Percentiles rank a stretch among this genome's conserved stretches.
Conservation (phyloP, 2,329 filamentous ascomycete species). For the Colletotrichum brevisporum region DNA sequence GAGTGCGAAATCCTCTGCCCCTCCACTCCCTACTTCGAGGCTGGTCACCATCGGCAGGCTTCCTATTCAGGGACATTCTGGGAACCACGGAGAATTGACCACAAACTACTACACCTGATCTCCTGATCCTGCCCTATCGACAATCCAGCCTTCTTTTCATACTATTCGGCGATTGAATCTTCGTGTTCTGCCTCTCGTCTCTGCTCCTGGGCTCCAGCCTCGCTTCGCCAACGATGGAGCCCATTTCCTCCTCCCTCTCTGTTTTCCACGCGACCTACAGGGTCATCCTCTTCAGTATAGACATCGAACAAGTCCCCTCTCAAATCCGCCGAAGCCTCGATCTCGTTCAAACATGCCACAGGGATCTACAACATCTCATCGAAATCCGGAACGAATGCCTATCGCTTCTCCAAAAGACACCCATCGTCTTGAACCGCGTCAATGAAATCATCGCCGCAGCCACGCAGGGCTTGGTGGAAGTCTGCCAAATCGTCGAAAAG, state of each 20-base stretch:
- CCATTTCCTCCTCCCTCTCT: slow-evolving; percentile 5
- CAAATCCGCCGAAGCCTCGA: slow-evolving; percentile 49
- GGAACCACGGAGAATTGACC: too few relatives aligned
- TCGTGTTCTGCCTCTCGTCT: too few relatives aligned
- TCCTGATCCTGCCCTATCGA: too few relatives aligned
- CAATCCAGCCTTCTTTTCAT: neutral
- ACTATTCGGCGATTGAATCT: too few relatives aligned
- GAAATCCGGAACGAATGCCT: slow-evolving; percentile 48
- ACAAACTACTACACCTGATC: too few relatives aligned
- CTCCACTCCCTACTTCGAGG: too few relatives aligned
- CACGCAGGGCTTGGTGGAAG: slow-evolving; percentile 46
- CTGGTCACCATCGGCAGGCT: too few relatives aligned
- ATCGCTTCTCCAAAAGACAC: slow-evolving; percentile 43
- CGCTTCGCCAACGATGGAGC: slow-evolving; percentile 13
- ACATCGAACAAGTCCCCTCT: slow-evolving; percentile 46
- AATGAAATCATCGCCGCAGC: slow-evolving; percentile 49
- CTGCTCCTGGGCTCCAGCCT: slow-evolving; percentile 9
- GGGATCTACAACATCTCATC: slow-evolving; percentile 51
- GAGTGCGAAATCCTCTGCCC: too few relatives aligned
- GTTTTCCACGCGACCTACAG: slow-evolving; percentile 33
- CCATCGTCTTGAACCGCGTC: slow-evolving; percentile 46
- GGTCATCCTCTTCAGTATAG: slow-evolving; percentile 40
- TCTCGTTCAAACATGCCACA: slow-evolving; percentile 50
- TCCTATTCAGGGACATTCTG: too few relatives aligned
- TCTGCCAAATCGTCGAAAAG: slow-evolving; percentile 48